Evolutionary conservation across 2,329 filamentous ascomycete species (phyloP).

Genomic region (Venturia effusa): DNA sequence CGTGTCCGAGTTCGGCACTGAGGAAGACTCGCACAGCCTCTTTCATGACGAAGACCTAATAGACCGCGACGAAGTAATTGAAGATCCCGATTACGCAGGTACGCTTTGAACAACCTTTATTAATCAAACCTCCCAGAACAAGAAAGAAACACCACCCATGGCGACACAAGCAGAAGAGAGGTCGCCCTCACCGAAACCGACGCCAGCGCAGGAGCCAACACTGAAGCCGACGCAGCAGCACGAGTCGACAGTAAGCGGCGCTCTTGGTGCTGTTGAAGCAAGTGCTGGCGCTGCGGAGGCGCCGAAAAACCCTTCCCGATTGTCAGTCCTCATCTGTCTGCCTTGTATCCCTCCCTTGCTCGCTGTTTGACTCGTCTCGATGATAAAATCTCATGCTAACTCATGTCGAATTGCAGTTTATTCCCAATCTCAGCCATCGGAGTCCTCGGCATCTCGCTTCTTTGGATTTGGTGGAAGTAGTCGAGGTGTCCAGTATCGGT

Average conservation of each 20-base stretch:
- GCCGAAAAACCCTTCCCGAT: background rate
- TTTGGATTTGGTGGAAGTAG: conserved; percentile 6
- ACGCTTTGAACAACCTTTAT: conserved; percentile 3
- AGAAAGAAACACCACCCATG: background rate
- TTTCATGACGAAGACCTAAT: conserved; percentile 6
- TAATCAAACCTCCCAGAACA: background rate
- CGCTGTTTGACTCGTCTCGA: background rate
- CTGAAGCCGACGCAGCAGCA: background rate
- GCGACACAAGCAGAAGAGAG: background rate
- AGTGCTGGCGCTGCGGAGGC: background rate
- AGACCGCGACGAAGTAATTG: conserved; percentile 10
- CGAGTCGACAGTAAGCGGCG: conserved; percentile 4
- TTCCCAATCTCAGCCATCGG: conserved; percentile 3
- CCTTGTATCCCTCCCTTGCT: background rate
- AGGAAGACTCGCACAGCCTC: background rate
- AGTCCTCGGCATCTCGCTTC: background rate
- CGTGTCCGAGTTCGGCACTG: conserved; percentile 4
- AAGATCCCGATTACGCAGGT: conserved; percentile 9
- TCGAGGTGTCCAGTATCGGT: background rate
- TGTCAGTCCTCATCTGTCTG: conserved; percentile 3
- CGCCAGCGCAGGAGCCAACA: background rate
- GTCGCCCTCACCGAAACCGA: background rate
- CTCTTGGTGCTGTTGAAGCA: conserved; percentile 1
- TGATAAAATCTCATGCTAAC: background rate
- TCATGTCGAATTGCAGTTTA: background rate